A percentile compares a stretch with the other conserved stretches of the same genome.
phyloP scores from a whole-genome alignment of 1,284 basidiomycete species.

The Austroboletus rostrupii region DNA sequence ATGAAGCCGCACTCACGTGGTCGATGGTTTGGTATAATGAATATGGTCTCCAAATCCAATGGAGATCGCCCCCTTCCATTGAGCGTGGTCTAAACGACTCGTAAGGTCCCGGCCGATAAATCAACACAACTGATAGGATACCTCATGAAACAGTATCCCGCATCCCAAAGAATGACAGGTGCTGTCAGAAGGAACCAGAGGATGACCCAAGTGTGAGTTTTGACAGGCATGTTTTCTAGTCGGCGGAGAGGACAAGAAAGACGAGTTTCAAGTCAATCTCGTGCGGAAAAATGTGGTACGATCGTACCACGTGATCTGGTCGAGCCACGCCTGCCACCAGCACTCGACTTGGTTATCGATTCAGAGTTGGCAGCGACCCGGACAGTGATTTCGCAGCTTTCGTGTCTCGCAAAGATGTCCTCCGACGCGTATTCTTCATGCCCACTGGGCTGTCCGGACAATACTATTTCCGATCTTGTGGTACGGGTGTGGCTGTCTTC shows the following conservation, averaged over 20 bases:
- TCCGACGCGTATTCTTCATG: neutral
- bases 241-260: neutral
- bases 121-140: conserved; percentile 22
- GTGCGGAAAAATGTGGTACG: too few species aligned
- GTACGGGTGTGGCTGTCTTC: neutral
- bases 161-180: conserved; percentile 65
- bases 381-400: neutral
- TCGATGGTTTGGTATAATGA: conserved; percentile 73
- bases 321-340: neutral
- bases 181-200: conserved; percentile 65
- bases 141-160: conserved; percentile 69
- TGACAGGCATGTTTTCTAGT: conserved; percentile 41
- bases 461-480: neutral
- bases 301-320: conserved; percentile 7
- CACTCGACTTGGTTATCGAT: too few species aligned
- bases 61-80: conserved; percentile 76
- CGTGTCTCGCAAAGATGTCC: neutral
- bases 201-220: conserved; percentile 58
- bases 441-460: too few species aligned
- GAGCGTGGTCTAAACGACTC: conserved; percentile 46
- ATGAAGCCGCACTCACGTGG: conserved; percentile 36
- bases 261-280: neutral
- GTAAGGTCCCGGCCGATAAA: neutral
- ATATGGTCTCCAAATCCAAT: conserved; percentile 88
- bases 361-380: neutral